These are phyloP conservation scores for Hevea brasiliensis DNA, from an alignment of 345 rosid species.

Conservation along the genomic window DNA sequence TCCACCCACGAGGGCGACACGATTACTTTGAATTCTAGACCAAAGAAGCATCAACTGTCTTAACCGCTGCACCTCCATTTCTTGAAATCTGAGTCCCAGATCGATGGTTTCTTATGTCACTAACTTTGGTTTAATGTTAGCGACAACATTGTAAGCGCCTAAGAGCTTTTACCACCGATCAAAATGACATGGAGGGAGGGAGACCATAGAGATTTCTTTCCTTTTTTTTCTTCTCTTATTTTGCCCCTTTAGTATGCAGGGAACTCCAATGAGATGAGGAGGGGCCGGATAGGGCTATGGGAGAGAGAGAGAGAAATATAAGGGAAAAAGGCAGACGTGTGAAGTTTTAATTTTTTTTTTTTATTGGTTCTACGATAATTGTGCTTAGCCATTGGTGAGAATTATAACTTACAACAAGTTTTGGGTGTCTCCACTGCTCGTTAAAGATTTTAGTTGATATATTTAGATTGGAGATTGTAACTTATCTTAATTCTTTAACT, in stretches of 20 bases:
- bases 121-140: neutral
- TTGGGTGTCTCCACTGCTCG: too few species aligned
- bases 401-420: too few species aligned
- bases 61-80: constrained; percentile 63
- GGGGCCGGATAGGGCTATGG: neutral
- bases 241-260: neutral
- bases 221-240: neutral
- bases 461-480: too few species aligned
- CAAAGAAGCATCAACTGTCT: constrained; percentile 57
- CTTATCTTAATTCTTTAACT: too few species aligned
- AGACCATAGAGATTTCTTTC: neutral
- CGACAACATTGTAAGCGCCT: neutral
- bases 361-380: constrained; percentile 24
- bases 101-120: neutral
- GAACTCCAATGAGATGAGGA: neutral
- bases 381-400: constrained; percentile 25
- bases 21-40: constrained; percentile 42
- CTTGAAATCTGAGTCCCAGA: constrained; percentile 8
- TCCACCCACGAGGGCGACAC: constrained; percentile 78
- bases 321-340: neutral
- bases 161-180: neutral
- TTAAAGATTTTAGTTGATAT: too few species aligned
- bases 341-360: neutral
- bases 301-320: neutral
- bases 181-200: constrained; percentile 17